Base-by-base conservation (phyloP, 2,329 filamentous ascomycete species). In the Ophiostoma ulmi region DNA sequence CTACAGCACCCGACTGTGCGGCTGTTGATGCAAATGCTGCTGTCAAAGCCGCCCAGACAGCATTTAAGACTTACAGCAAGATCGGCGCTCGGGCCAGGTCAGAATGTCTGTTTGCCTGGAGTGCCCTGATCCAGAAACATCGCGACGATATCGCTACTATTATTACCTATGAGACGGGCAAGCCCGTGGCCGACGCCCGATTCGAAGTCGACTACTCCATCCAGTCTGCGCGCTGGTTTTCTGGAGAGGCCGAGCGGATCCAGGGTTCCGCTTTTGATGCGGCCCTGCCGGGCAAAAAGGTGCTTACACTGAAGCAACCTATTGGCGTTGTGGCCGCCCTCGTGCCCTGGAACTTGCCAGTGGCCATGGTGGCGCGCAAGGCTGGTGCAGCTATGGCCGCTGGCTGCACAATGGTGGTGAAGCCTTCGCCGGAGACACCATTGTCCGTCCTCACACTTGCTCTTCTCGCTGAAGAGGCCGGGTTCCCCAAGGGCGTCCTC, bases 331-430 rank as follows among this genome's bases (percentile, higher is more conserved):
- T 86, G 0, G 89, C 85, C 0, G 90, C 89, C 0, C 80, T 92
- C 20, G 88, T 91, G 1, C 90, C 90, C 4, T 92, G 90, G 90
- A 90, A 92, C 75, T 91, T 90, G 73, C 88, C 88, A 0, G 83
- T 90, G 69, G 88, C 88, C 2, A 58, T 92, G 87, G 84, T 91
- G 6, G 77, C 91, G 69, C 83, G 90, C 41, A 92, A 92, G 77
- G 88, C 85, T 1, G 84, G 86, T 66, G 88, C 89, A 7, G 90
- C 90, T 0, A 79, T 92, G 55, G 90, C 90, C 1, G 90, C 90
- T 3, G 90, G 90, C 0, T 92, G 90, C 76, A 89, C 90, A 1
- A 91, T 94, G 87, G 83, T 94, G n/a, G 83, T 87, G 17, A 92
- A 92, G 79, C 88, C 90, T 1, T 89, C 87, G 3, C 90, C 90